phyloP scores from a whole-genome alignment of 352 stramenopile species.

The Globisporangium yorkense region DNA sequence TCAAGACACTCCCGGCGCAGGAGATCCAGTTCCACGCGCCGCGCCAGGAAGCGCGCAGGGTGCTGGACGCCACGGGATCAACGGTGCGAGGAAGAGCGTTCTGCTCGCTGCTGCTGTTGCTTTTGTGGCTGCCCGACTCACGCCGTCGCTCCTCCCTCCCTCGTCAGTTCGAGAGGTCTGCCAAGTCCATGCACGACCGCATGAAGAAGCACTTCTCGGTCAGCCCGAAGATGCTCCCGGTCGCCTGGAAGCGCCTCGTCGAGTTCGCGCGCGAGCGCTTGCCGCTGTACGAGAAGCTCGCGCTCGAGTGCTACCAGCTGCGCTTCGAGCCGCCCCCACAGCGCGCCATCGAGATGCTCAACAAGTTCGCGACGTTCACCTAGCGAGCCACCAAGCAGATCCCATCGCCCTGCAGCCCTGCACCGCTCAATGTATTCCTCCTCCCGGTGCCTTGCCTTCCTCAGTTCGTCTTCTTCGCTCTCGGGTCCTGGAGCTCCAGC shows the following conservation, averaged over 20 bases:
- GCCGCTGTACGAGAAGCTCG: constrained; percentile 40
- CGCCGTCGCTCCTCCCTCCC: too few relatives aligned
- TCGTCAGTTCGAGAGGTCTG: constrained; percentile 58
- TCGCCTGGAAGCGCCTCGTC: constrained; percentile 47
- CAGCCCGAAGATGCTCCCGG: constrained; percentile 44
- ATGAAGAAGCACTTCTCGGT: constrained; percentile 70
- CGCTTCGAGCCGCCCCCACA: constrained; percentile 39
- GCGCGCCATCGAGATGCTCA: constrained; percentile 36
- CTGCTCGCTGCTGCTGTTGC: not conserved
- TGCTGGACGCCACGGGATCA: constrained; percentile 31
- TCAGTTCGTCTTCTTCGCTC: constrained; percentile 22
- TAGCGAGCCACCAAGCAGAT: not conserved
- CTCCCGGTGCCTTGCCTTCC: too few relatives aligned
- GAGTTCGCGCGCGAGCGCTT: constrained; percentile 34
- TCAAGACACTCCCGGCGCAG: constrained; percentile 41
- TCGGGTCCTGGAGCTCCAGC: constrained; percentile 2
- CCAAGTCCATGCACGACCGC: constrained; percentile 56
- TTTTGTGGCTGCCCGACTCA: not conserved
- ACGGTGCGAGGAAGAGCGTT: constrained; percentile 22
- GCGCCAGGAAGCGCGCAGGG: constrained; percentile 48
- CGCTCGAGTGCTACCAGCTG: constrained; percentile 56
- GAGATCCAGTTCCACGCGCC: constrained; percentile 69
- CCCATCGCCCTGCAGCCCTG: not conserved
- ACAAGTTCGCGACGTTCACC: constrained; percentile 23
- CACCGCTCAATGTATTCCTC: not conserved